Evolutionary conservation across 345 rosid species (phyloP).

Genomic region (Nephelium lappaceum): DNA sequence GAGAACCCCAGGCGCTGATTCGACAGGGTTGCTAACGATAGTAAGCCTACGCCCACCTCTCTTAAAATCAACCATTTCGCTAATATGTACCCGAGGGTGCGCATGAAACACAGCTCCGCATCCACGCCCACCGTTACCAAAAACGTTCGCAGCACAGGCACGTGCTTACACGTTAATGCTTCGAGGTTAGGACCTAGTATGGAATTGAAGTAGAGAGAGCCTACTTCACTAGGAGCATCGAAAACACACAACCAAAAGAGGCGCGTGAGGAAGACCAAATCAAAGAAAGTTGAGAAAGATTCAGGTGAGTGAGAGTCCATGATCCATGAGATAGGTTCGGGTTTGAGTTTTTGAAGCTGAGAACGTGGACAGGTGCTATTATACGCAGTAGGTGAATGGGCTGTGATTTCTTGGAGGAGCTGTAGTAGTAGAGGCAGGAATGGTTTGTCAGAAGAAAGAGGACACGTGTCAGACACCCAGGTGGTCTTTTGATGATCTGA

Average conservation of each 20-base stretch:
- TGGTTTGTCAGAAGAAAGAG: conserved; percentile 65
- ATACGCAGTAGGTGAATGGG: conserved; percentile 53
- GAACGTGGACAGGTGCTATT: conserved; percentile 60
- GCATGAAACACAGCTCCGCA: conserved; percentile 70
- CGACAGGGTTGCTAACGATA: conserved; percentile 34
- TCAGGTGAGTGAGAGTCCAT: conserved; percentile 82
- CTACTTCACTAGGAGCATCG: conserved; percentile 70
- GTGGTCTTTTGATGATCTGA: conserved; percentile 31
- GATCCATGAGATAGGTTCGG: conserved; percentile 76
- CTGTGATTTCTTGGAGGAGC: conserved; percentile 71
- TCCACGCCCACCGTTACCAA: conserved; percentile 66
- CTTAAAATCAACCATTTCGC: conserved; percentile 78
- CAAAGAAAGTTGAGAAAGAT: conserved; percentile 72
- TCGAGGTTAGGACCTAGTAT: conserved; percentile 62
- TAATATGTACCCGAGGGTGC: conserved; percentile 69
- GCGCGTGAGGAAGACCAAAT: conserved; percentile 61
- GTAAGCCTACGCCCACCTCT: conserved; percentile 67
- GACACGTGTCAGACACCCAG: conserved; percentile 80
- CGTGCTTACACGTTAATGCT: conserved; percentile 38
- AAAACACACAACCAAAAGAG: conserved; percentile 74
- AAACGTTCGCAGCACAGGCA: conserved; percentile 67
- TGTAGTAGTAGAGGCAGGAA: conserved; percentile 76
- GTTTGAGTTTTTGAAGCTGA: conserved; percentile 56
- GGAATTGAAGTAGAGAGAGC: conserved; percentile 68
- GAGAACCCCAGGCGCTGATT: conserved; percentile 49